Evolutionary conservation across 2,329 filamentous ascomycete species (phyloP).

Genomic region (Hypomyces perniciosus): DNA sequence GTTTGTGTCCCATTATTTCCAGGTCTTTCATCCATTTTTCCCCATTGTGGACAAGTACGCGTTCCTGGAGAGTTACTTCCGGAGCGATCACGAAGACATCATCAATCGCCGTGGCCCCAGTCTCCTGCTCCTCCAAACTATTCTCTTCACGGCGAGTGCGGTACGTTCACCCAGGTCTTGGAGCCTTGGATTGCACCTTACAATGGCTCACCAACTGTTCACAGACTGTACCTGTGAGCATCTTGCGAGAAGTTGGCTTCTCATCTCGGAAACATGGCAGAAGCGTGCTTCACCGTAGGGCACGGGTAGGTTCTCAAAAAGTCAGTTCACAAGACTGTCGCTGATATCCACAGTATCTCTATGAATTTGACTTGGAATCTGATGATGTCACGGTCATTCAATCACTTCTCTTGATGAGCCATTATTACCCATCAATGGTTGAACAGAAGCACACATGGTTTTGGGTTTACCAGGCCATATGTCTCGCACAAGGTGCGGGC

Average conservation of each 20-base stretch:
- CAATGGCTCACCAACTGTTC: background rate
- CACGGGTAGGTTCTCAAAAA: slow-evolving; percentile 4
- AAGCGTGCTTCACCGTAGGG: slow-evolving; percentile 11
- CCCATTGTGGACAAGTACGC: slow-evolving; percentile 14
- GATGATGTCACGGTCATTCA: slow-evolving; percentile 16
- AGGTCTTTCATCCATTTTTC: slow-evolving; percentile 18
- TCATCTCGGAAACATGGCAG: slow-evolving; percentile 12
- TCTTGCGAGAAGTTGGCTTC: slow-evolving; percentile 5
- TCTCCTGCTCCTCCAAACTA: slow-evolving; percentile 6
- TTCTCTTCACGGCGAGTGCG: slow-evolving; percentile 7
- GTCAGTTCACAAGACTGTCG: background rate
- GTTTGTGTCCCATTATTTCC: slow-evolving; percentile 16
- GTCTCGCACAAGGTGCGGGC: slow-evolving; percentile 15
- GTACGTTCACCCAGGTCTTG: background rate
- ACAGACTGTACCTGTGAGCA: slow-evolving; percentile 5
- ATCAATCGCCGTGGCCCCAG: background rate
- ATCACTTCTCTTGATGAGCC: slow-evolving; percentile 16
- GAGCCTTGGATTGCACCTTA: background rate
- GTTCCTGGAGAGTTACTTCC: slow-evolving; percentile 12
- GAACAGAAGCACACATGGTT: slow-evolving; percentile 20
- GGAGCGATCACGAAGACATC: slow-evolving; percentile 1
- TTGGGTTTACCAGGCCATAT: slow-evolving; percentile 18
- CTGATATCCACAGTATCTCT: slow-evolving; percentile 10
- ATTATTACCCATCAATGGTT: slow-evolving; percentile 18
- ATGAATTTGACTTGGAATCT: slow-evolving; percentile 16